Conservation (phyloP, 129 eudicot species). For the Escallonia rubra region DNA sequence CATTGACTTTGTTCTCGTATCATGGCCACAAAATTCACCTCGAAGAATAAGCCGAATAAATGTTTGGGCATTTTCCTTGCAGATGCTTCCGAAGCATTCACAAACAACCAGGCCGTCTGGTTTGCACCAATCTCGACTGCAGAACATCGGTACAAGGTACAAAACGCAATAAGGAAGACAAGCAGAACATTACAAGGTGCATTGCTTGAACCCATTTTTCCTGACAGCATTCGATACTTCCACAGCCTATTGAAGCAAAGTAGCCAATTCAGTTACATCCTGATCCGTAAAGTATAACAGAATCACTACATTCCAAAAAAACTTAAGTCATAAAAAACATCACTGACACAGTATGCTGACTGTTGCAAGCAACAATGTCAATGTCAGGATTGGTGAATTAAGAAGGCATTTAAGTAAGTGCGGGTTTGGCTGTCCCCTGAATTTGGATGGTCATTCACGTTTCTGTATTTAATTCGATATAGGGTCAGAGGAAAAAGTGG, state of each 20-base stretch:
- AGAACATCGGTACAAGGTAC: constrained; percentile 34
- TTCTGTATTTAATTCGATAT: too few relatives aligned
- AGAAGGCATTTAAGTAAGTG: too few relatives aligned
- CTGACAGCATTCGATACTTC: constrained; percentile 16
- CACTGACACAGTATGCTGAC: too few relatives aligned
- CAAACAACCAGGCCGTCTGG: constrained; percentile 37
- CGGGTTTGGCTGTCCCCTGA: too few relatives aligned
- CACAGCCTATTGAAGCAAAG: constrained; percentile 16
- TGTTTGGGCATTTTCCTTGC: constrained; percentile 49
- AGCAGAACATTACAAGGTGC: constrained; percentile 16
- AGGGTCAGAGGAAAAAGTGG: too few relatives aligned
- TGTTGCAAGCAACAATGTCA: too few relatives aligned
- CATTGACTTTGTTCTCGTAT: too few relatives aligned
- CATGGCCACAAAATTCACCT: constrained; percentile 32
- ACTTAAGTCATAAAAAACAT: too few relatives aligned
- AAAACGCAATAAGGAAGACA: constrained; percentile 27
- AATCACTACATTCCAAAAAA: background rate
- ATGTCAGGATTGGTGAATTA: too few relatives aligned
- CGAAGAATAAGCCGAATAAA: constrained; percentile 84
- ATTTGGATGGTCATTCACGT: too few relatives aligned
- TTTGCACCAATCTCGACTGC: constrained; percentile 34
- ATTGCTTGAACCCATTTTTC: constrained; percentile 42
- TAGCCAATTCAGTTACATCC: constrained; percentile 16
- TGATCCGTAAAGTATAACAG: constrained; percentile 6
- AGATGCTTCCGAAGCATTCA: constrained; percentile 62